Base-by-base conservation (phyloP, 1,139 yeast genomes). In the Hanseniaspora uvarum region DNA sequence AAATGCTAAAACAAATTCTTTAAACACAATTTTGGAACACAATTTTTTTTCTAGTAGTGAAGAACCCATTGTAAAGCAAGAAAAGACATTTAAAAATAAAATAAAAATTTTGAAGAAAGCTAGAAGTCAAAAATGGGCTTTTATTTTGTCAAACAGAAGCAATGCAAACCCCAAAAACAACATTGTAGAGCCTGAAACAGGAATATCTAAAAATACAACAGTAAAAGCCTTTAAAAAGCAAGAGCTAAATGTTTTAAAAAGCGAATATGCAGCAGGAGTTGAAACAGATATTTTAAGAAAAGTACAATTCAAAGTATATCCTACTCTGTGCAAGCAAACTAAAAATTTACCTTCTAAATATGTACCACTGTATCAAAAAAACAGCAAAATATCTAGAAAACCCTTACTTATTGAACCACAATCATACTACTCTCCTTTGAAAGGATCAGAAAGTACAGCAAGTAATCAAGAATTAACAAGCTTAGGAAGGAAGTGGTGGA, bases 401-500 rank as follows among this genome's bases (percentile, higher is more conserved):
- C 6, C 26, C 12, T 26, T 41, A 28, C 24, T 41, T 10, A 12
- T 14, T 3, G 46, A 26, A n/a, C 34, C 18, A 10, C 21, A 36
- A 18, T 12, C 36, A 6, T 24, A 36, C 14, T 37, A 26, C 26
- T 46, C 50, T 5, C 43, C 50, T 16, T 46, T 46, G 30, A 46
- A 46, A 30, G 50, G 50, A 8, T 46, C 50, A 11, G 50, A 45
- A 21, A 45, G 38, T 10, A 23, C 31, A 11, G 6, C 14, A 5
- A 33, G 40, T 24, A 24, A 16, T 30, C 16, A 11, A 4, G 11
- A 5, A n/a, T n/a, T 31, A 5, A 7, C 10, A 3, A 44, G 23
- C n/a, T 16, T 26, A 5, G 33, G 28, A 23, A 46, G 19, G n/a
- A 46, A 37, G 28, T 46, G 50, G 50, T 46, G 50, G 50, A 46